Percentiles rank a stretch among this genome's conserved stretches.
Evolutionary conservation across 2,329 filamentous ascomycete species (phyloP).

Genomic region (Aphanoascus verrucosus): DNA sequence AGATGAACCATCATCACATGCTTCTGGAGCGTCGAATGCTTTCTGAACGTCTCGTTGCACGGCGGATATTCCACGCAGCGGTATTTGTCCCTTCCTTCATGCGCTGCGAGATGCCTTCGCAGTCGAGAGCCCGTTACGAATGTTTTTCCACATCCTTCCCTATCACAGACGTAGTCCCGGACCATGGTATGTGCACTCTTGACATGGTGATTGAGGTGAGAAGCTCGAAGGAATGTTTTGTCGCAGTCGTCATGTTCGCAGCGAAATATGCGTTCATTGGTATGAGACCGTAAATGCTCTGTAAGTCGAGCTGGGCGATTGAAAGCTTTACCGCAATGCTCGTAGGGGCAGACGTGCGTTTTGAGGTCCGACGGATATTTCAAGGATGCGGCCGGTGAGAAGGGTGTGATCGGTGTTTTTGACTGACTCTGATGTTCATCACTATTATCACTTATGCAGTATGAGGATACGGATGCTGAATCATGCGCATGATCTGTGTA

Average conservation of each 20-base stretch:
- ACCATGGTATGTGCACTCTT: slow-evolving; percentile 68
- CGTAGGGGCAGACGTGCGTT: slow-evolving; percentile 63
- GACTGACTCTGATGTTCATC: slow-evolving; percentile 23
- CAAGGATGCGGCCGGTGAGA: slow-evolving; percentile 36
- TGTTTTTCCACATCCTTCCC: slow-evolving; percentile 61
- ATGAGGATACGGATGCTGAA: slow-evolving; percentile 24
- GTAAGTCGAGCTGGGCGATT: slow-evolving; percentile 73
- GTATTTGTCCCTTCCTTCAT: slow-evolving; percentile 66
- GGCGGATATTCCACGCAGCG: slow-evolving; percentile 58
- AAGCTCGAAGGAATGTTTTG: slow-evolving; percentile 76
- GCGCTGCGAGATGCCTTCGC: slow-evolving; percentile 64
- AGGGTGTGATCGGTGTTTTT: slow-evolving; percentile 43
- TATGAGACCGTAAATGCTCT: slow-evolving; percentile 74
- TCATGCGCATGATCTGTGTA: slow-evolving; percentile 26
- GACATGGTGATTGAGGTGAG: slow-evolving; percentile 75
- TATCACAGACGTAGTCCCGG: slow-evolving; percentile 60
- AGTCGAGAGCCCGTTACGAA: slow-evolving; percentile 74
- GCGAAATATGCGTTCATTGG: slow-evolving; percentile 66
- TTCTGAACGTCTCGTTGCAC: slow-evolving; percentile 72
- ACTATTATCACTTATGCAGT: slow-evolving; percentile 24
- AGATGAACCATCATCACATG: slow-evolving; percentile 72
- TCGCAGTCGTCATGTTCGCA: slow-evolving; percentile 61
- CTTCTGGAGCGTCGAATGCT: slow-evolving; percentile 72
- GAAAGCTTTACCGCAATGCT: slow-evolving; percentile 69
- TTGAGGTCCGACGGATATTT: slow-evolving; percentile 58